Conservation (phyloP, 495 filamentous ascomycete genomes). For the Cetradonia linearis region DNA sequence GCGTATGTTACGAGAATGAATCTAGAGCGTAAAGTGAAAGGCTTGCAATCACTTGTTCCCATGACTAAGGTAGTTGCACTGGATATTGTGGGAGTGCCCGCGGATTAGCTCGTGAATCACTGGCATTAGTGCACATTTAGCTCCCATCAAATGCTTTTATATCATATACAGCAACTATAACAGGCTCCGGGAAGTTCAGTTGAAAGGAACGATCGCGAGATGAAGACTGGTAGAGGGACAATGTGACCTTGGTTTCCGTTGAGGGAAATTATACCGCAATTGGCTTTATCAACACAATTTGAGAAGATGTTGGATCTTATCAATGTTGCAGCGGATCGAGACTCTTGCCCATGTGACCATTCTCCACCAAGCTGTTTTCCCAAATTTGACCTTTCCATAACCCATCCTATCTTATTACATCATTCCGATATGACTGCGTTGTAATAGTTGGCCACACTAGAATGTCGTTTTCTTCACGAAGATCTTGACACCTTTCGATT, state of each 20-base stretch:
- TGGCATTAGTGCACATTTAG: background rate
- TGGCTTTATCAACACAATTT: background rate
- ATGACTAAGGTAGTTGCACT: background rate
- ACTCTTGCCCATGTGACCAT: background rate
- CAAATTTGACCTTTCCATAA: background rate
- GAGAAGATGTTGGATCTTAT: conserved; percentile 5
- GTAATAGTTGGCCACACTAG: background rate
- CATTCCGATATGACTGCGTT: background rate
- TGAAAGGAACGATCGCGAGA: background rate
- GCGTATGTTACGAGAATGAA: too few relatives aligned
- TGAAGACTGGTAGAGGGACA: background rate
- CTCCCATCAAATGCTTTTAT: background rate
- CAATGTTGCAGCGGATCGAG: background rate
- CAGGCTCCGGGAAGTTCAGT: background rate
- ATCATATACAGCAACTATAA: background rate
- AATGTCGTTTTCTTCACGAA: conserved; percentile 11
- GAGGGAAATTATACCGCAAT: background rate
- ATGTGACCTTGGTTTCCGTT: conserved; percentile 4
- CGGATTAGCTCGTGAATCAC: background rate
- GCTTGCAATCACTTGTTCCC: too few relatives aligned
- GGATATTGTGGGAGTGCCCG: background rate
- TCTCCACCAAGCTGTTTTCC: background rate
- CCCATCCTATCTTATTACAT: background rate
- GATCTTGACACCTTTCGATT: conserved; percentile 12
- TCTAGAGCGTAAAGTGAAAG: too few relatives aligned